Evolutionary conservation across 805 yeast species (phyloP).

Genomic region (Lachancea dasiensis): DNA sequence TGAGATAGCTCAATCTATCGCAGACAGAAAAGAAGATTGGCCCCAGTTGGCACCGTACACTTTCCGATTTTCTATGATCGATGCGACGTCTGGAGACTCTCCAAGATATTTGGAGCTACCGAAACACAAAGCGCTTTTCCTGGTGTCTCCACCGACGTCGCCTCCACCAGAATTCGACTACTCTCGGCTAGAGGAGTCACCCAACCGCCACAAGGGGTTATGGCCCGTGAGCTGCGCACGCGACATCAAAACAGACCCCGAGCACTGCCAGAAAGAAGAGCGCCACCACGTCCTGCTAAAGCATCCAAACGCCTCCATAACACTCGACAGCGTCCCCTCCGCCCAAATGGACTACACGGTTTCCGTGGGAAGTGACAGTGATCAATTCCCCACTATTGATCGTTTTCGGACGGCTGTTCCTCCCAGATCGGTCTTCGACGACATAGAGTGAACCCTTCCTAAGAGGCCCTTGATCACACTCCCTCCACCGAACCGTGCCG

Average conservation of each 20-base stretch:
- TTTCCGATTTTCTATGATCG: conserved; percentile 17
- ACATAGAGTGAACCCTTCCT: conserved; percentile 13
- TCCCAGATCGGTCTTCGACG: conserved; percentile 36
- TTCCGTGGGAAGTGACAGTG: background rate
- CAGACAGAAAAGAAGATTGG: too few species aligned
- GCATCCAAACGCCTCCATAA: conserved; percentile 19
- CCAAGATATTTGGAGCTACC: conserved; percentile 32
- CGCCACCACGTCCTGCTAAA: conserved; percentile 11
- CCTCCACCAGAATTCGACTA: conserved; percentile 40
- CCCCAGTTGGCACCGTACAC: background rate
- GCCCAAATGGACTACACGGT: background rate
- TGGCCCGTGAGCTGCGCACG: background rate
- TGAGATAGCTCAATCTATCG: conserved; percentile 14
- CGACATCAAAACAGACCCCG: background rate
- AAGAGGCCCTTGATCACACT: background rate
- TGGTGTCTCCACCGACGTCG: conserved; percentile 39
- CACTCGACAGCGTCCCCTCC: conserved; percentile 16
- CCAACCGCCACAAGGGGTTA: conserved; percentile 15
- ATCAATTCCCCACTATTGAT: conserved; percentile 2
- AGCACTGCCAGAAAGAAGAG: background rate
- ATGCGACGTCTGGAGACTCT: conserved; percentile 6
- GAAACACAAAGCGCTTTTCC: conserved; percentile 29
- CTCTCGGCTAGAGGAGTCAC: conserved; percentile 35
- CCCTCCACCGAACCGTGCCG: background rate
- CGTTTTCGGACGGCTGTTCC: conserved; percentile 34